Evolutionary conservation across 352 stramenopile species (phyloP).

Genomic region (Globisporangium nunn): DNA sequence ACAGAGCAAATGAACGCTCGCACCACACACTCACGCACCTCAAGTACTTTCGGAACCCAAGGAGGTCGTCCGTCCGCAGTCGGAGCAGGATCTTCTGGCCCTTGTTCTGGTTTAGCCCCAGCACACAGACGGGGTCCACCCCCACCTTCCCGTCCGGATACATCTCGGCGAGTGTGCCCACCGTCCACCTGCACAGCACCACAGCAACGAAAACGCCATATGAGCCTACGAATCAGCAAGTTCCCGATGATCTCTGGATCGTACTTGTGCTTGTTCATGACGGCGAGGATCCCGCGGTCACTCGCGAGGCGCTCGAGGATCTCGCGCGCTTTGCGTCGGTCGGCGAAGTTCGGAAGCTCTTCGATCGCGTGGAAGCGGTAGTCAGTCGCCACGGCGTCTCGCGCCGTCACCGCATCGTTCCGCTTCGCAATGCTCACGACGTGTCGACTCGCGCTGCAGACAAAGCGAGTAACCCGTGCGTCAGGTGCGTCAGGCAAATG

Average conservation of each 20-base stretch:
- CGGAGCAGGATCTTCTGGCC: slow-evolving; percentile 91
- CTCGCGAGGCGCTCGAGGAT: slow-evolving; percentile 82
- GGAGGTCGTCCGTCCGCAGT: slow-evolving; percentile 92
- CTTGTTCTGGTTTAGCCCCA: slow-evolving; percentile 95
- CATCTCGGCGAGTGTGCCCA: slow-evolving; percentile 85
- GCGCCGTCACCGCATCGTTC: slow-evolving; percentile 32
- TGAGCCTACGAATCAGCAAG: too few relatives aligned
- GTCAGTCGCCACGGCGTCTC: slow-evolving; percentile 30
- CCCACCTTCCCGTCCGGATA: slow-evolving; percentile 88
- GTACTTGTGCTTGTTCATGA: slow-evolving; percentile 87
- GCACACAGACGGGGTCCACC: slow-evolving; percentile 79
- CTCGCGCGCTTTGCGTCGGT: slow-evolving; percentile 45
- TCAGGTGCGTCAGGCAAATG: neutral
- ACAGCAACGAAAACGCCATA: too few relatives aligned
- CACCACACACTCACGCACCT: slow-evolving; percentile 23
- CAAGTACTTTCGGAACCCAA: slow-evolving; percentile 88
- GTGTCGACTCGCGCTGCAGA: slow-evolving; percentile 32
- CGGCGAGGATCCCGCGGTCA: slow-evolving; percentile 82
- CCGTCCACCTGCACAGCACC: slow-evolving; percentile 56
- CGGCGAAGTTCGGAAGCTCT: slow-evolving; percentile 45
- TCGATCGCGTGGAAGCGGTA: slow-evolving; percentile 75
- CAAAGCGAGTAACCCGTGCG: neutral
- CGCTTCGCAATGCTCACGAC: slow-evolving; percentile 51
- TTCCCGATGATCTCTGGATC: slow-evolving; percentile 1
- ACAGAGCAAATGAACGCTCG: neutral